Percentiles rank a stretch among this genome's conserved stretches.
phyloP scores from a whole-genome alignment of 1,284 basidiomycete genomes.

The Sphagnurus paluster region DNA sequence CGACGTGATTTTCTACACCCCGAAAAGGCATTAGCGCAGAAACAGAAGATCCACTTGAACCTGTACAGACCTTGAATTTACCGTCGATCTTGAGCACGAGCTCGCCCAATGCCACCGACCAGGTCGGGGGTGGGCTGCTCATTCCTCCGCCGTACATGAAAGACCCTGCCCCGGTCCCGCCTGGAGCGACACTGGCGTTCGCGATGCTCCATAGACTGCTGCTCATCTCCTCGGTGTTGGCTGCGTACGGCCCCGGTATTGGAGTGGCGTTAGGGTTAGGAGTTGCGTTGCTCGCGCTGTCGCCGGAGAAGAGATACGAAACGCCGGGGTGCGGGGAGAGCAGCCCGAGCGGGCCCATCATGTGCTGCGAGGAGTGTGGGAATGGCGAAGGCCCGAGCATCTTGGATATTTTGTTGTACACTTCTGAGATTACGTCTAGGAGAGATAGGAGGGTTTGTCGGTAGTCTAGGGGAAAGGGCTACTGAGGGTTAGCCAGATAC shows the following conservation, averaged over 20 bases:
- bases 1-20: conserved; percentile 72
- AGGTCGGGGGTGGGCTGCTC: conserved; percentile 54
- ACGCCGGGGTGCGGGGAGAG: conserved; percentile 77
- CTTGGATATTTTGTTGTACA: conserved; percentile 82
- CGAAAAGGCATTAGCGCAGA: background rate
- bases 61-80: conserved; percentile 70
- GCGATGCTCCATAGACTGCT: conserved; percentile 73
- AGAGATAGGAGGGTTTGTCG: conserved; percentile 83
- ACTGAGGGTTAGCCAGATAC: conserved; percentile 4
- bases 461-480: conserved; percentile 87
- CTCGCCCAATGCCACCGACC: conserved; percentile 66
- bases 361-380: conserved; percentile 61
- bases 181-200: conserved; percentile 39
- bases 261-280: conserved; percentile 19
- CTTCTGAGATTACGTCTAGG: conserved; percentile 82
- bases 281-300: conserved; percentile 20
- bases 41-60: background rate
- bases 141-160: conserved; percentile 37
- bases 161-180: conserved; percentile 24
- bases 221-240: conserved; percentile 38
- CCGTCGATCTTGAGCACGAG: conserved; percentile 77
- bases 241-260: conserved; percentile 16
- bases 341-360: conserved; percentile 74
- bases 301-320: conserved; percentile 68
- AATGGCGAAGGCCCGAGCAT: conserved; percentile 78